Conservation (phyloP, 768 basidiomycete species). For the Suillus plorans region DNA sequence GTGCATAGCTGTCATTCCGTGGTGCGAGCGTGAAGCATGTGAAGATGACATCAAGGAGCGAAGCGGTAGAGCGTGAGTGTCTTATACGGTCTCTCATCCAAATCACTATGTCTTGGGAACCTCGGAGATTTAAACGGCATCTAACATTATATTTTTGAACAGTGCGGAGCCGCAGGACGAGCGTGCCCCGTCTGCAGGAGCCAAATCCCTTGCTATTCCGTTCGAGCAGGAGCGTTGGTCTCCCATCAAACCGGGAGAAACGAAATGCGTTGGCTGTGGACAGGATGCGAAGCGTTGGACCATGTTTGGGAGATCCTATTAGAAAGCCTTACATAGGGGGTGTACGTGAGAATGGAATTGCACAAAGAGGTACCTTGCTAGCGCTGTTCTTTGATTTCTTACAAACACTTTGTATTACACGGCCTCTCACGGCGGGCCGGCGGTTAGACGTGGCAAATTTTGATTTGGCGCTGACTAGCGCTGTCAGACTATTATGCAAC, state of each 20-base stretch:
- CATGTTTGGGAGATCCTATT: constrained; percentile 91
- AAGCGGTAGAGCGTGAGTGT: constrained; percentile 72
- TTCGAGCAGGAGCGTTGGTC: constrained; percentile 88
- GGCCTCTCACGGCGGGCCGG: background rate
- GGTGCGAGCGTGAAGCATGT: constrained; percentile 92
- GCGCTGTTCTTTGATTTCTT: background rate
- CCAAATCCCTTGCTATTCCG: constrained; percentile 95
- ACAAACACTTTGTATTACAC: background rate
- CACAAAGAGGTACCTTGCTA: background rate
- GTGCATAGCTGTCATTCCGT: constrained; percentile 85
- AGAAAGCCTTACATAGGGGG: constrained; percentile 18
- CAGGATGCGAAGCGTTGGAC: constrained; percentile 93
- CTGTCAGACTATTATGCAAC: too few species aligned
- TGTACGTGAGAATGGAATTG: background rate
- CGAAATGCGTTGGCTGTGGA: constrained; percentile 88
- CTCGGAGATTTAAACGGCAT: background rate
- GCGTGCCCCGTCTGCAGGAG: constrained; percentile 94
- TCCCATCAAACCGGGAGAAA: constrained; percentile 77
- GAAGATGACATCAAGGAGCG: constrained; percentile 99
- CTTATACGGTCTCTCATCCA: background rate
- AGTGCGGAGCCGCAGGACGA: constrained; percentile 90
- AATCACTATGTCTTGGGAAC: background rate
- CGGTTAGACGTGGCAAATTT: background rate
- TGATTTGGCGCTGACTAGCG: background rate
- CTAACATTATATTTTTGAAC: constrained; percentile 15